Base-by-base conservation (phyloP, 2,329 filamentous ascomycete genomes). In the Pseudogymnoascus sp. region DNA sequence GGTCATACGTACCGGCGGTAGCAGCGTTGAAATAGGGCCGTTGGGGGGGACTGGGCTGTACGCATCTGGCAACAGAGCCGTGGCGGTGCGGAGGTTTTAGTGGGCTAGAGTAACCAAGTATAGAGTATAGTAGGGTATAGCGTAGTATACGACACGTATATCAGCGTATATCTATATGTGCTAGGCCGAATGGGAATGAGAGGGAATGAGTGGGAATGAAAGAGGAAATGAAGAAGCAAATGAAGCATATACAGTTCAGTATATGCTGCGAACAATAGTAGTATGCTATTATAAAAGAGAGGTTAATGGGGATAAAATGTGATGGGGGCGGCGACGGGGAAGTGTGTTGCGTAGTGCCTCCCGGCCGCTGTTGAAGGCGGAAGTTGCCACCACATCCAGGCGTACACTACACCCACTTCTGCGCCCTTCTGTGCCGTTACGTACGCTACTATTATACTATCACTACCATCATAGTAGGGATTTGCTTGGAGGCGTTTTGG, bases 1-100 rank as follows among this genome's bases (percentile, higher is more conserved):
- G 47, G 47, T 53, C 47, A 53, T 31, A 53, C 47, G 26, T 53
- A 53, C 47, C 47, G 47, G 47, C 47, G 47, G 47, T 53, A 53
- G 47, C 26, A 53, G 47, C 47, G 47, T 53, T 8, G 26, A 53
- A 53, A 53, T 31, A 53, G 47, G 47, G 47, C 47, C 47, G 47
- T 53, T 33, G 47, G 47, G 47, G 47, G 47, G 47, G 47, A 53
- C 26, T 19, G 26, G n/a, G 7, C n/a, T 53, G n/a, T 33, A 53
- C 47, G 47, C 7, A 53, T 53, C 47, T 53, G 47, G 47, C 4
- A 53, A 53, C 47, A 53, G 47, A 19, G 26, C 47, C 47, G 47
- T 53, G 47, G 26, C 26, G n/a, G 47, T 31, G 26, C 47, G 10
- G 47, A 16, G 47, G 47, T 19, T 53, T 53, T 50, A 53, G 47